A percentile compares a stretch with the other conserved stretches of the same genome.
Evolutionary conservation across 192 early-diverging fungal species (phyloP).

Genomic region (Coemansia biformis): DNA sequence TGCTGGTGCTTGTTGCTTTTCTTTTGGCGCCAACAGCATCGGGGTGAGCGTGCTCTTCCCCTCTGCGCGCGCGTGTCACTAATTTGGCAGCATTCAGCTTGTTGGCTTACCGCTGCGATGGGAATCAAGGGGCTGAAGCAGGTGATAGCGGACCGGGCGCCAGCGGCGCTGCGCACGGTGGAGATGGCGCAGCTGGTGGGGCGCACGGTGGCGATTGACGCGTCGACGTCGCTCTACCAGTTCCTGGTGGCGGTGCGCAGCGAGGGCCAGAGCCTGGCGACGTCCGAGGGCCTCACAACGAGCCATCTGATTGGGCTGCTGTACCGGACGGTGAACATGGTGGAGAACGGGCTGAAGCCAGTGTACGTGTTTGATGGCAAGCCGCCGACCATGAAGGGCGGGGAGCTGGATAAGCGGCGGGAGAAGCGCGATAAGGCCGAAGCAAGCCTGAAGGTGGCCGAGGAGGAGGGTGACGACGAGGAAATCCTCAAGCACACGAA

Average conservation of each 20-base stretch:
- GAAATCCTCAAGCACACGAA: constrained; percentile 82
- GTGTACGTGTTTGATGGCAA: constrained; percentile 98
- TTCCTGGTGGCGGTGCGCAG: constrained; percentile 94
- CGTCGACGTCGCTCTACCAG: constrained; percentile 97
- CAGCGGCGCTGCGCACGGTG: constrained; percentile 73
- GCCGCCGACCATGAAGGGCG: constrained; percentile 85
- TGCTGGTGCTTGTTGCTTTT: too few species aligned
- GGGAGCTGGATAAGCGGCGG: constrained; percentile 75
- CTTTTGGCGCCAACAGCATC: too few species aligned
- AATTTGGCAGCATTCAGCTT: too few species aligned
- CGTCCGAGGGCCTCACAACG: constrained; percentile 87
- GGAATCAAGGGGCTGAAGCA: constrained; percentile 86
- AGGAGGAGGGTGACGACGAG: constrained; percentile 68
- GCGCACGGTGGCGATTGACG: constrained; percentile 94
- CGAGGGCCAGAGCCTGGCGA: constrained; percentile 86
- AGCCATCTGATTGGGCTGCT: constrained; percentile 97
- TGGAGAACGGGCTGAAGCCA: constrained; percentile 94
- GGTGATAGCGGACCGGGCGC: constrained; percentile 87
- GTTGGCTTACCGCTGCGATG: constrained; percentile 29
- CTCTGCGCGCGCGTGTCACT: not conserved
- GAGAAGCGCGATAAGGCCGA: constrained; percentile 68
- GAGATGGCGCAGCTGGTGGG: constrained; percentile 87
- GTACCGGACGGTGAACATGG: constrained; percentile 93
- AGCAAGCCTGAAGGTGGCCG: constrained; percentile 63
- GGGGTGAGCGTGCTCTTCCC: too few species aligned